Conservation (phyloP, 768 basidiomycete species). For the Tremella fuciformis region DNA sequence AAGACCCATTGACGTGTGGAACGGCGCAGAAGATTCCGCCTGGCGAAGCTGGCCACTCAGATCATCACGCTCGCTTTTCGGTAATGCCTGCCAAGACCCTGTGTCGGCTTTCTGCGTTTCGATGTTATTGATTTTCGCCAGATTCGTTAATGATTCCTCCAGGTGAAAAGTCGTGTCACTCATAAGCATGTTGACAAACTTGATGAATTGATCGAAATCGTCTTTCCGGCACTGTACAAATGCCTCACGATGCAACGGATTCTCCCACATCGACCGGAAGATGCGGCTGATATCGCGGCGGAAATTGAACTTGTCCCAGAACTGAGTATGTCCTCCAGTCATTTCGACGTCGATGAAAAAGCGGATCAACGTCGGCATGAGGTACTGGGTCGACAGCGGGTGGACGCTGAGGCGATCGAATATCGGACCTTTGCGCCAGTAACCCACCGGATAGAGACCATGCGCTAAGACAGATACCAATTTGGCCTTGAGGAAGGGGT, state of each 20-base stretch:
- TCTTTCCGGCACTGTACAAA: slow-evolving; percentile 80
- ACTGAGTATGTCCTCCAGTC: slow-evolving; percentile 95
- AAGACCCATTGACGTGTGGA: slow-evolving; percentile 79
- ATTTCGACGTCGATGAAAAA: slow-evolving; percentile 98
- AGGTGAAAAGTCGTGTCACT: slow-evolving; percentile 98
- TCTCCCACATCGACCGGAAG: slow-evolving; percentile 86
- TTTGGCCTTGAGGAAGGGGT: slow-evolving; percentile 94
- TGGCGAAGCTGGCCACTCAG: slow-evolving; percentile 70
- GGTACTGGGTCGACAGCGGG: slow-evolving; percentile 75
- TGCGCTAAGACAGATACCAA: slow-evolving; percentile 72
- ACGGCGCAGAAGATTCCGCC: slow-evolving; percentile 79
- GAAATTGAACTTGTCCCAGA: slow-evolving; percentile 78
- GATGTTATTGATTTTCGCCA: slow-evolving; percentile 82
- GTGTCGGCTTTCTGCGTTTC: slow-evolving; percentile 79
- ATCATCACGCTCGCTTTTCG: slow-evolving; percentile 75
- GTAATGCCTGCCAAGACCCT: slow-evolving; percentile 64
- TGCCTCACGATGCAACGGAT: slow-evolving; percentile 80
- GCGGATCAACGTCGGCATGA: slow-evolving; percentile 85
- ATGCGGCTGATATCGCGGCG: slow-evolving; percentile 77
- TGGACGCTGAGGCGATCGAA: slow-evolving; percentile 80
- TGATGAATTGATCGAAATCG: slow-evolving; percentile 82
- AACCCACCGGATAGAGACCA: slow-evolving; percentile 47
- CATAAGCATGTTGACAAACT: slow-evolving; percentile 95
- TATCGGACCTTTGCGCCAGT: slow-evolving; percentile 58
- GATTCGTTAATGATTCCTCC: slow-evolving; percentile 88